Evolutionary conservation across 768 basidiomycete species (phyloP), one percentile per base, ranked within the genome.

Genomic region (Boletus reticuloceps): DNA sequence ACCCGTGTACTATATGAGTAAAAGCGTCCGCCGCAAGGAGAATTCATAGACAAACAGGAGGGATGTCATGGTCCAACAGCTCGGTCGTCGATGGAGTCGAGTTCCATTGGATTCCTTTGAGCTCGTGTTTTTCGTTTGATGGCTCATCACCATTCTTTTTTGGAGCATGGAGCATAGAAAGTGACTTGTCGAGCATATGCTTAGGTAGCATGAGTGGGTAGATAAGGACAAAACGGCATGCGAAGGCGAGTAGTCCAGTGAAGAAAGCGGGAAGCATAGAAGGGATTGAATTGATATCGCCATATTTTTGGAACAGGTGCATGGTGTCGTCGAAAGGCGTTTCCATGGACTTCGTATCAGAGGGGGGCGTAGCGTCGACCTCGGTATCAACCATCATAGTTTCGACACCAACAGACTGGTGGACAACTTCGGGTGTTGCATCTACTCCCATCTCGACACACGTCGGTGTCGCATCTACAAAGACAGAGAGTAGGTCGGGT

Each of bases 381-480:
- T 68, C 69, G 54, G 64, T 64, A 22, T 73, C 69, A 19, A 66
- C 60, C 54, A 61, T 67, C 43, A 56, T 50, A 16, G 64, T 59
- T 10, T 56, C 60, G 19, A 69, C 67, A n/a, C 67, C 69, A 17
- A 74, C 51, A 17, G 69, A 65, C 49, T 66, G 62, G 36, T 79
- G 75, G 37, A 50, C 47, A 20, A 71, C 54, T 37, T 67, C 56
- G 2, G 73, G 72, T 12, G 72, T 73, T 37, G 80, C 80, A 38
- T 81, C 77, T 36, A 84, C 74, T n/a, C 65, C 75, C 17, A 66
- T 72, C 36, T 79, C 79, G 14, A 72, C 67, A 25, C 75, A 73
- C 25, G 66, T 65, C 5, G 84, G 85, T 17, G 73, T 74, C 7
- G 85, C 84, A 56, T 84, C 83, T 51, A 85, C 72, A 27, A 74